Percentiles rank a stretch among this genome's conserved stretches.
Conservation (phyloP, 495 filamentous ascomycete species). For the Talaromyces stipitatus region DNA sequence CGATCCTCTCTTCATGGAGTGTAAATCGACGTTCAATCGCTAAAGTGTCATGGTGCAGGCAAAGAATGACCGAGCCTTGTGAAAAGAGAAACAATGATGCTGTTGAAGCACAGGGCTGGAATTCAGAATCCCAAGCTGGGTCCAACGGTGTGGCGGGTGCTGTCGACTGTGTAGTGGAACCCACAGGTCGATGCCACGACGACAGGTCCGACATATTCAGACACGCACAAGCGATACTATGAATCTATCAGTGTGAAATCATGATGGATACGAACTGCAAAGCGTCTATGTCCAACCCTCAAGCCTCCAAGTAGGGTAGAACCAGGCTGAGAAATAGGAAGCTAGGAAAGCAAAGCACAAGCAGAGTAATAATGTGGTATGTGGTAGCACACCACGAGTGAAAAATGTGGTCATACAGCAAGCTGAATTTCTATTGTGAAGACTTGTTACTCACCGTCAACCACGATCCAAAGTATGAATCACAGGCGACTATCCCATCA, state of each 20-base stretch:
- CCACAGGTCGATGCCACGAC: slow-evolving; percentile 54
- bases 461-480: background rate
- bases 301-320: too few relatives aligned
- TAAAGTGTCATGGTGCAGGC: slow-evolving; percentile 84
- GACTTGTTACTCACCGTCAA: background rate
- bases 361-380: background rate
- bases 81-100: slow-evolving; percentile 81
- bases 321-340: background rate
- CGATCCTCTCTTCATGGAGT: slow-evolving; percentile 73
- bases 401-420: background rate
- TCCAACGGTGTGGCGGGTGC: slow-evolving; percentile 40
- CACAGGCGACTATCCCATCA: slow-evolving; percentile 1
- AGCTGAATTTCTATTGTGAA: background rate
- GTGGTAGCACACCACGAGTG: background rate
- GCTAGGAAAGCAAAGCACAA: background rate
- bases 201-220: slow-evolving; percentile 22
- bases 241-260: background rate
- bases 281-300: background rate
- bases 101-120: slow-evolving; percentile 81
- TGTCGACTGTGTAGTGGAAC: slow-evolving; percentile 46
- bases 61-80: slow-evolving; percentile 69
- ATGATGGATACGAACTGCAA: background rate
- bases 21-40: slow-evolving; percentile 84
- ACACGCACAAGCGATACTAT: background rate
- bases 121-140: slow-evolving; percentile 42